Conservation (phyloP, 129 eudicot genomes). For the Escallonia rubra region DNA sequence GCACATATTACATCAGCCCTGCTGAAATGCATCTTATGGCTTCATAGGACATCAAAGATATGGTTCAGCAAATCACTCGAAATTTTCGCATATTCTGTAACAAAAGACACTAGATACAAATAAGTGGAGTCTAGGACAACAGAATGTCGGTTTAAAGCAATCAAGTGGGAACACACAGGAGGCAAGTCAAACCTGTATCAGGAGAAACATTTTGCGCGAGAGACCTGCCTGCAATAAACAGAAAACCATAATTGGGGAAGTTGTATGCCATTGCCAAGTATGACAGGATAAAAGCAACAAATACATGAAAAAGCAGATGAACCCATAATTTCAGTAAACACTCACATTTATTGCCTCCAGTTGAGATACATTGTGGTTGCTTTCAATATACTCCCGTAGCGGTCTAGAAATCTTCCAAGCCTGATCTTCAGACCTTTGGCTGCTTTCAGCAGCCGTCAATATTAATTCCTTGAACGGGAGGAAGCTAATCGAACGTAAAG, state of each 20-base stretch:
- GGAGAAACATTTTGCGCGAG: conserved; percentile 77
- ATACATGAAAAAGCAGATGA: neutral
- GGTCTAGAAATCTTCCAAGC: conserved; percentile 80
- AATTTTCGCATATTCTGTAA: too few relatives aligned
- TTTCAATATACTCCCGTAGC: conserved; percentile 66
- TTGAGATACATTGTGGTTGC: conserved; percentile 73
- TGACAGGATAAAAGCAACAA: neutral
- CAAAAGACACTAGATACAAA: too few relatives aligned
- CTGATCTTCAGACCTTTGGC: conserved; percentile 43
- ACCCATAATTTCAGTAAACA: conserved; percentile 5
- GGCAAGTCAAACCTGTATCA: conserved; percentile 74
- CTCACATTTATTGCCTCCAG: conserved; percentile 81
- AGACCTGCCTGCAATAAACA: conserved; percentile 83
- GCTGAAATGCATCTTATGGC: too few relatives aligned
- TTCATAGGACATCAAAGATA: too few relatives aligned
- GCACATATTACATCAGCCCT: too few relatives aligned
- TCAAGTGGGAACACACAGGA: conserved; percentile 8
- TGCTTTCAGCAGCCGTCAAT: conserved; percentile 58
- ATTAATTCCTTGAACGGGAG: conserved; percentile 89
- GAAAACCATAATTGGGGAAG: neutral
- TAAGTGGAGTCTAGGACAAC: too few relatives aligned
- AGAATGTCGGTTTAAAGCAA: neutral
- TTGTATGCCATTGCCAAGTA: neutral
- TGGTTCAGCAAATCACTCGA: too few relatives aligned
- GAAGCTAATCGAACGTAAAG: conserved; percentile 63